Evolutionary conservation across 2,329 filamentous ascomycete species (phyloP).

Genomic region (Ceratocystis harringtonii): DNA sequence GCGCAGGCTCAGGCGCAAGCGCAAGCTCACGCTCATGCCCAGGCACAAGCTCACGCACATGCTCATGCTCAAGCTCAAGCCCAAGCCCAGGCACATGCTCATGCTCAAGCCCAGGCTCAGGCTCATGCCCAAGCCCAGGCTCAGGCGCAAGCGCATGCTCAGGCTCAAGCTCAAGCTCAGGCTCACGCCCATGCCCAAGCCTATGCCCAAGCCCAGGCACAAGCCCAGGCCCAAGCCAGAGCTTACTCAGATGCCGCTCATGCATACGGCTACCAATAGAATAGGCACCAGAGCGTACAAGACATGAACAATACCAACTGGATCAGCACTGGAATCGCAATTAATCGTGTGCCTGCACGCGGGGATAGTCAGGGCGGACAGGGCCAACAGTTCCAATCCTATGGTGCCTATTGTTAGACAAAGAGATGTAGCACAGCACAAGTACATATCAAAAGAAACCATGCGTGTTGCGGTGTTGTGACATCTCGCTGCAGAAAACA

Average conservation of each 20-base stretch:
- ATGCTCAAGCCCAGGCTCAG: slow-evolving; percentile 7
- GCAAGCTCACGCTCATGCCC: slow-evolving; percentile 13
- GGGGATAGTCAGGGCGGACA: not conserved
- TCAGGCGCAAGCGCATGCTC: slow-evolving; percentile 3
- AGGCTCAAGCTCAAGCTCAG: slow-evolving; percentile 15
- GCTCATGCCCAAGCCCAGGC: not conserved
- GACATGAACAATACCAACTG: not conserved
- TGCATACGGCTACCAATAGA: slow-evolving; percentile 12
- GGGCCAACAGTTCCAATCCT: not conserved
- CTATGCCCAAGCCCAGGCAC: slow-evolving; percentile 3
- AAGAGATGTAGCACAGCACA: not conserved
- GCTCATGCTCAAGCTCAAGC: slow-evolving; percentile 1
- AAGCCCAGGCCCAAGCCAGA: slow-evolving; percentile 12
- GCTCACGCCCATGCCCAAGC: slow-evolving; percentile 12
- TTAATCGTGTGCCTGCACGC: not conserved
- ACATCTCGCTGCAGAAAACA: not conserved
- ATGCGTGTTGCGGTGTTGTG: not conserved
- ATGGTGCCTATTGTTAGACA: not conserved
- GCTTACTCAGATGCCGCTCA: slow-evolving; percentile 11
- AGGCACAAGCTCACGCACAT: slow-evolving; percentile 8
- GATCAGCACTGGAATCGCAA: not conserved
- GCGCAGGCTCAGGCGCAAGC: slow-evolving; percentile 12
- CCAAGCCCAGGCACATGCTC: not conserved
- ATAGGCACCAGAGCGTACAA: slow-evolving; percentile 2
- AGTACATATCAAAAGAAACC: not conserved